phyloP scores from a whole-genome alignment of 108 stramenopile genomes.

The Thalassiosira profunda region DNA sequence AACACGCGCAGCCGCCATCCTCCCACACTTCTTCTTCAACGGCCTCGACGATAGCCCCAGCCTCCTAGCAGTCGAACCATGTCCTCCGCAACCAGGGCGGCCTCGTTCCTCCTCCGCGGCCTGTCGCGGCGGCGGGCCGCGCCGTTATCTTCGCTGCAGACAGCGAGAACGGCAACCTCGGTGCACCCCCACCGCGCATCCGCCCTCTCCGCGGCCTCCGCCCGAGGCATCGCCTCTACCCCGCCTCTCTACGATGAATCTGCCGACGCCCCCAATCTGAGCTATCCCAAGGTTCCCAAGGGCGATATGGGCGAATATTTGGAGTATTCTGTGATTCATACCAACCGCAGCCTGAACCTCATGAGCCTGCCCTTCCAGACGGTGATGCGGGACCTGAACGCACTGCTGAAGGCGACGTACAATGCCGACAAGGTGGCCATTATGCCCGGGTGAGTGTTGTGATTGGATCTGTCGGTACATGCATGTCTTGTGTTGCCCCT shows the following conservation, averaged over 20 bases:
- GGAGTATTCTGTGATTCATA: conserved; percentile 93
- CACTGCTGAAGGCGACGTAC: conserved; percentile 82
- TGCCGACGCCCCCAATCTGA: not conserved
- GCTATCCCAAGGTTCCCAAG: conserved; percentile 66
- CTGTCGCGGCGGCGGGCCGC: too few relatives aligned
- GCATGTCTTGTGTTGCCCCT: too few relatives aligned
- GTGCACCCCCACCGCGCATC: too few relatives aligned
- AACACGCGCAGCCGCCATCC: too few relatives aligned
- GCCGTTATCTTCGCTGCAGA: too few relatives aligned
- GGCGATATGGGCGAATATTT: conserved; percentile 76
- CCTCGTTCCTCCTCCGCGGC: too few relatives aligned
- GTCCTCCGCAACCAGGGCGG: too few relatives aligned
- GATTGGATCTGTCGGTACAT: not conserved
- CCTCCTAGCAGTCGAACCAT: too few relatives aligned
- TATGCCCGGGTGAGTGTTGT: conserved; percentile 84
- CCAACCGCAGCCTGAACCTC: conserved; percentile 90
- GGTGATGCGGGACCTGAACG: conserved; percentile 91
- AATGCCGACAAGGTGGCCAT: conserved; percentile 93
- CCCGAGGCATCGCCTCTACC: not conserved
- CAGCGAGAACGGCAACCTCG: too few relatives aligned
- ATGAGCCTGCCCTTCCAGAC: conserved; percentile 94
- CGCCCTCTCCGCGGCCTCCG: too few relatives aligned
- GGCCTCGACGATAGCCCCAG: too few relatives aligned
- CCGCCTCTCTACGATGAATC: not conserved
- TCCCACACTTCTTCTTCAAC: too few relatives aligned